Conservation (phyloP, 805 yeast species). For the Candida anglica region DNA sequence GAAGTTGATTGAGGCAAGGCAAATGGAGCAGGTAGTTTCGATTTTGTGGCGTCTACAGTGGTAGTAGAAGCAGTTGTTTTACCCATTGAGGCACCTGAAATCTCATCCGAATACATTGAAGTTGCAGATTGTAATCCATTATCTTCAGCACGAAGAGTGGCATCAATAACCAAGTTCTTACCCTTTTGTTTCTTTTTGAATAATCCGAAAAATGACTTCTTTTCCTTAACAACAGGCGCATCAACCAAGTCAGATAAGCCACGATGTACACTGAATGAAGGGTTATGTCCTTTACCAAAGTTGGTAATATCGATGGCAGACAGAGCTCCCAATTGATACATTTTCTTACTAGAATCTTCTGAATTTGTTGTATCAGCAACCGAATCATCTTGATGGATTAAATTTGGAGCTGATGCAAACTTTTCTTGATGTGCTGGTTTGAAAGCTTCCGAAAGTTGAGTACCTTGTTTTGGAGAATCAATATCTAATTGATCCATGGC, state of each 20-base stretch:
- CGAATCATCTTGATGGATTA: slow-evolving; percentile 5
- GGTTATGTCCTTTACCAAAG: slow-evolving; percentile 36
- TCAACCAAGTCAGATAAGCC: slow-evolving; percentile 9
- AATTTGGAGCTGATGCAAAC: slow-evolving; percentile 14
- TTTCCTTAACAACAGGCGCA: slow-evolving; percentile 5
- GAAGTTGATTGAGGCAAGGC: slow-evolving; percentile 44
- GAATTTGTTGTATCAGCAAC: no score
- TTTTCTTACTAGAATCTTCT: neutral
- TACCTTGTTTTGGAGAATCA: neutral
- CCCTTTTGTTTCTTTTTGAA: slow-evolving; percentile 5
- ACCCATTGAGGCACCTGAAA: neutral
- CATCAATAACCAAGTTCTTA: neutral
- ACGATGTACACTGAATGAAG: slow-evolving; percentile 24
- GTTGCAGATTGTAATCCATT: neutral
- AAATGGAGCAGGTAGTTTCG: slow-evolving; percentile 33
- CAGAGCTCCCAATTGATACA: slow-evolving; percentile 21
- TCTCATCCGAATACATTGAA: neutral
- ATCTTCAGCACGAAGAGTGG: neutral
- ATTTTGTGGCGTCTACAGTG: neutral
- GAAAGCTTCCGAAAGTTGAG: neutral
- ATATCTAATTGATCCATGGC: no score
- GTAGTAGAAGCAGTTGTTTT: neutral
- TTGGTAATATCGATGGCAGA: slow-evolving; percentile 37
- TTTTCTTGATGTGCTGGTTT: slow-evolving; percentile 4
- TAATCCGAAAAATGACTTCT: slow-evolving; percentile 4